These are phyloP conservation scores for Eudorina sp. DNA, from an alignment of 139 green algal genomes.

Conservation along the genomic window DNA sequence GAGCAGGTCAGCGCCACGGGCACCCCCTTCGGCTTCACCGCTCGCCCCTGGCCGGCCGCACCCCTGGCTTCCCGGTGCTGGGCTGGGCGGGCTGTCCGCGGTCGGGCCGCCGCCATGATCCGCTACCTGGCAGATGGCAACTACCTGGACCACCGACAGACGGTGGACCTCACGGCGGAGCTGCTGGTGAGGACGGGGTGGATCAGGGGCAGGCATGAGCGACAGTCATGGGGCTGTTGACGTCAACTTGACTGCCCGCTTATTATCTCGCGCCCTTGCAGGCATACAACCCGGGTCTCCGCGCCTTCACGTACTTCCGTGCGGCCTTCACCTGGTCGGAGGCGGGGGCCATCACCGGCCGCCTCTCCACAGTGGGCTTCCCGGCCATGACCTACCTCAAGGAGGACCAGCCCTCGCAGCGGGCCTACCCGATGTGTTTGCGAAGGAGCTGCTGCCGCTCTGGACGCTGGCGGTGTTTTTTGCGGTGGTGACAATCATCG, in stretches of 20 bases:
- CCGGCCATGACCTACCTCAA: conserved; percentile 45
- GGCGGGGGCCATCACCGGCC: conserved; percentile 9
- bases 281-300: conserved; percentile 29
- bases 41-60: conserved; percentile 32
- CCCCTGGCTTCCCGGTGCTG: conserved; percentile 61
- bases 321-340: conserved; percentile 2
- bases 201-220: too few species aligned
- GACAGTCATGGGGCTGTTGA: too few species aligned
- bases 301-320: conserved; percentile 25
- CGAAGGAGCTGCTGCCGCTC: conserved; percentile 41
- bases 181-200: too few species aligned
- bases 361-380: conserved; percentile 29
- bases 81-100: conserved; percentile 32
- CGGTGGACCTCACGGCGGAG: conserved; percentile 10
- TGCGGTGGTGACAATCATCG: neutral
- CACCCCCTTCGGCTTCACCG: conserved; percentile 55
- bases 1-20: conserved; percentile 34
- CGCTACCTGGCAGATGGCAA: conserved; percentile 62
- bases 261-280: too few species aligned
- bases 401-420: neutral
- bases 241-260: too few species aligned
- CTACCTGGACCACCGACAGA: conserved; percentile 61
- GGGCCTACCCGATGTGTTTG: conserved; percentile 9
- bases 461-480: conserved; percentile 37
- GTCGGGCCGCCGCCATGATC: conserved; percentile 4